Evolutionary conservation across 345 rosid genomes (phyloP).

Genomic region (Arabis alpina): DNA sequence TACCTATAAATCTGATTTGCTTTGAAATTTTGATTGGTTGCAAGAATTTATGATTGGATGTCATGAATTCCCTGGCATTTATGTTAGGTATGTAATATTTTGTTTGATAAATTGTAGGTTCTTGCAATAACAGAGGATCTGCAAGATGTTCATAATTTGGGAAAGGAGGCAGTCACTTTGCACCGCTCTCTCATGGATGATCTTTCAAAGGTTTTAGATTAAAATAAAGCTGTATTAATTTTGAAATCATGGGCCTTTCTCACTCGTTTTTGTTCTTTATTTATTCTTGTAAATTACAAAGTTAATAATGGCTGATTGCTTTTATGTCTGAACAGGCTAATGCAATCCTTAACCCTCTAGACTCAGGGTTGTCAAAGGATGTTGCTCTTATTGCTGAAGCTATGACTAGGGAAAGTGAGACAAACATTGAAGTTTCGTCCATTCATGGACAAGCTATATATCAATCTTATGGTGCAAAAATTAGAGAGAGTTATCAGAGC

Average conservation of each 20-base stretch:
- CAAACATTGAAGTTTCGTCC: slow-evolving; percentile 76
- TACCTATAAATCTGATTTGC: slow-evolving; percentile 2
- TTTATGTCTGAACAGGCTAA: slow-evolving; percentile 59
- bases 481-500: slow-evolving; percentile 75
- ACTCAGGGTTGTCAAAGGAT: slow-evolving; percentile 77
- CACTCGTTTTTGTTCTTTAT: neutral
- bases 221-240: slow-evolving; percentile 10
- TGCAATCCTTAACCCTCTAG: slow-evolving; percentile 79
- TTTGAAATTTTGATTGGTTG: slow-evolving; percentile 7
- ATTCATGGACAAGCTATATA: slow-evolving; percentile 92
- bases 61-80: slow-evolving; percentile 10
- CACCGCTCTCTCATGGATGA: slow-evolving; percentile 76
- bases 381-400: slow-evolving; percentile 87
- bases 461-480: slow-evolving; percentile 73
- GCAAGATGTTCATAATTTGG: slow-evolving; percentile 82
- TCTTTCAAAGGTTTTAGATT: slow-evolving; percentile 70
- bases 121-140: slow-evolving; percentile 88
- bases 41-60: neutral
- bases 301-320: slow-evolving; percentile 12
- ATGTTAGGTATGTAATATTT: slow-evolving; percentile 27
- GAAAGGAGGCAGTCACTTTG: slow-evolving; percentile 81
- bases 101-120: slow-evolving; percentile 58
- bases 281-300: slow-evolving; percentile 27
- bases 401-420: slow-evolving; percentile 71
- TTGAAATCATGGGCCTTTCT: slow-evolving; percentile 12